Base-by-base conservation (phyloP, 495 filamentous ascomycete genomes). In the Chlorociboria aeruginascens region DNA sequence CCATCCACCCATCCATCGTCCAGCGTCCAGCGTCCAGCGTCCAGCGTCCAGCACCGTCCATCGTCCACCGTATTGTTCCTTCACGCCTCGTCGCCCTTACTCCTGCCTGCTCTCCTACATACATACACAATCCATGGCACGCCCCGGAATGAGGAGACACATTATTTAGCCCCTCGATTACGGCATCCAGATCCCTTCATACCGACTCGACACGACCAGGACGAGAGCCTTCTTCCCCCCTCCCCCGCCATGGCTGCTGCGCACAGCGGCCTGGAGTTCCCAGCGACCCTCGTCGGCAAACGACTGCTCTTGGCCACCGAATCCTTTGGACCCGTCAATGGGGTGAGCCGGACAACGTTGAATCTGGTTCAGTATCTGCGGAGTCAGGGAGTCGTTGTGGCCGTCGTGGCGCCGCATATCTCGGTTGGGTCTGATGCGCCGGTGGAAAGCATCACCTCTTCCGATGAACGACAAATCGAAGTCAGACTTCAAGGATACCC, bases 281-380 rank as follows among this genome's bases (percentile, higher is more conserved):
- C 78, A 1, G 49, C 52, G n/a, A 56, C 61, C 10, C 62, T 81
- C 16, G 50, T 64, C 7, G 72, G 72, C 30, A 76, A 72, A 57
- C 69, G 70, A 52, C 63, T 81, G 48, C 62, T 83, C 3, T 66
- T 81, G 31, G 77, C 77, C 29, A 79, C 77, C 8, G 79, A 83
- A 55, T 79, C 76, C 12, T 74, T 79, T 51, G 79, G 78, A 25
- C 79, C 77, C 0, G 75, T 81, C 49, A 83, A 83, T 55, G 78
- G 79, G 13, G 79, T 83, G 37, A 77, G 73, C 56, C 66, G 75
- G 37, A 83, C 77, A 0, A 81, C 79, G 2, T 63, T 71, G 55
- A 76, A 72, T 64, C 64, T 83, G 17, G 70, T 81, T 17, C 69
- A 77, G 52, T 79, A 83, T 48, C 63, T 83, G 14, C 68, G 73